A percentile compares a stretch with the other conserved stretches of the same genome.
Evolutionary conservation across 257 asterid genomes (phyloP).

Genomic region (Asclepias syriaca): DNA sequence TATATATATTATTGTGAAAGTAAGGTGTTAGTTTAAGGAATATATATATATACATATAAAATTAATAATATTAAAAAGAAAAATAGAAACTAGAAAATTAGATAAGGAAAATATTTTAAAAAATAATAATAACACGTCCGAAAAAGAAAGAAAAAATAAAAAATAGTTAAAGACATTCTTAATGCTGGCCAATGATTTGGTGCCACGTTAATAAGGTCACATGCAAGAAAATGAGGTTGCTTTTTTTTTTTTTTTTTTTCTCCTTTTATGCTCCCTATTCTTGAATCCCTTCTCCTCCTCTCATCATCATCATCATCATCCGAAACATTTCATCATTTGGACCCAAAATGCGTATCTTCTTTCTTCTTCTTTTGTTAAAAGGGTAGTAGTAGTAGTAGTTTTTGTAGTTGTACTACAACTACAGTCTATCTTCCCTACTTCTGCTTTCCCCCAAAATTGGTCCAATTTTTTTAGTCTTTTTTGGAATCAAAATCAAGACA

Average conservation of each 20-base stretch:
- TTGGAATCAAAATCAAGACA: not conserved
- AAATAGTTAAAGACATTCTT: slow-evolving; percentile 7
- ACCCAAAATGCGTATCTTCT: slow-evolving; percentile 6
- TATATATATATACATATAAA: no score
- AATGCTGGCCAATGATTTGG: slow-evolving; percentile 7
- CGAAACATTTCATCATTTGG: slow-evolving; percentile 8
- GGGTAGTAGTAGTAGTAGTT: not conserved
- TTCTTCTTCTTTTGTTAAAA: not conserved
- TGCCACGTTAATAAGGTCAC: slow-evolving; percentile 15
- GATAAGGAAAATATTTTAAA: no score
- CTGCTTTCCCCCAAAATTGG: not conserved
- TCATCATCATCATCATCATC: slow-evolving; percentile 15
- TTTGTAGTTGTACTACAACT: not conserved
- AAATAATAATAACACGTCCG: no score
- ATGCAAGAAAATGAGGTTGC: slow-evolving; percentile 8
- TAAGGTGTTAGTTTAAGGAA: no score
- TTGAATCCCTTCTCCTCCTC: not conserved
- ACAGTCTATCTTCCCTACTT: not conserved
- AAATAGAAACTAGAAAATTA: no score
- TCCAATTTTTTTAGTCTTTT: not conserved
- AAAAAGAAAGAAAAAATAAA: not conserved
- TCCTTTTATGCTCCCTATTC: slow-evolving; percentile 6
- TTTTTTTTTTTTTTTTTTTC: not conserved
- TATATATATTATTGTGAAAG: no score
- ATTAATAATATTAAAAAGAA: no score